Base-by-base conservation (phyloP, 768 basidiomycete genomes). In the Cyathus striatus region DNA sequence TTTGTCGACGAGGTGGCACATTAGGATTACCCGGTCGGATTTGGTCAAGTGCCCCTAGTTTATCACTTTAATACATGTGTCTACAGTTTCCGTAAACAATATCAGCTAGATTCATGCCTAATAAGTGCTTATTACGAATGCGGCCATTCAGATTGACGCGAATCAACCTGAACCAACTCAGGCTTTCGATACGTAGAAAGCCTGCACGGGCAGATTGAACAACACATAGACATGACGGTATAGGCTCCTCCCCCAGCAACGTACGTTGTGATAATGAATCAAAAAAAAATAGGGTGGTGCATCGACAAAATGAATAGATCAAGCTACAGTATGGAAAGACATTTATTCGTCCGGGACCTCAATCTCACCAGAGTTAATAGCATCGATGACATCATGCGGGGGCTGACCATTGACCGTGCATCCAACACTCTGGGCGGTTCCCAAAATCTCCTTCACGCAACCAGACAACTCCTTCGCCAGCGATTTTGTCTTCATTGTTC, bases 401-500 rank as follows among this genome's bases (percentile, higher is more conserved):
- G 89, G 85, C 64, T 81, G 77, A 54, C 95, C 94, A 59, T 97
- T 92, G 43, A 99, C 77, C 37, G 94, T 95, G 81, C 94, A 97
- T 32, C 95, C 95, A 53, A 98, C 73, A 48, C 89, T 92, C 76
- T 97, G 95, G 43, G 91, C 90, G 22, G 95, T 99, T 41, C 95
- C 95, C 61, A 99, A 73, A 62, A 99, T 95, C 84, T 99, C 95
- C 81, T 97, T 97, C 52, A 81, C 89, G 47, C 82, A 84, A 36
- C 89, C 88, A 3, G 90, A 78, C 44, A 97, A 75, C 52, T 85
- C 82, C 76, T 94, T 97, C 53, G 94, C 87, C 46, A 97, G 72
- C 6, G 93, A 96, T 70, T 97, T 97, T 69, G 71, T 70, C 68
- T 78, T 86, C 93, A 99, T 95, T 50, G 83, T 95, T 65, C 96